These are phyloP conservation scores for Sisymbrium altissimum DNA, from an alignment of 345 rosid genomes.

Conservation along the genomic window DNA sequence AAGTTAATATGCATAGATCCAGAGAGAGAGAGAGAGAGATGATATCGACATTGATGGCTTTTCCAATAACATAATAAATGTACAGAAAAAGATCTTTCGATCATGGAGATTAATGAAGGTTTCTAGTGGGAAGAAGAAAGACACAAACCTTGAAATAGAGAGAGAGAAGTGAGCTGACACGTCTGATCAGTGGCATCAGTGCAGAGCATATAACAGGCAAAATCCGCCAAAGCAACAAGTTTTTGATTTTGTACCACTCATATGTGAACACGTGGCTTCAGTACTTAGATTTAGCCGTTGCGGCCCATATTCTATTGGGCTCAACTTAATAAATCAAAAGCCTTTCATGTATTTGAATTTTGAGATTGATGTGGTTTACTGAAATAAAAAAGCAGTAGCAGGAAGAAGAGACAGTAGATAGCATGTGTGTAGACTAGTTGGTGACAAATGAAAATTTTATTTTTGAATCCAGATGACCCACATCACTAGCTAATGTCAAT, in stretches of 20 bases:
- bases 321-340: not conserved
- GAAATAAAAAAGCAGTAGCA: not conserved
- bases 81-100: conserved; percentile 1
- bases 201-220: conserved; percentile 33
- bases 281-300: not conserved
- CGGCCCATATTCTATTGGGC: conserved; percentile 22
- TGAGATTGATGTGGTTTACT: not conserved
- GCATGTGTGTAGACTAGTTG: conserved; percentile 6
- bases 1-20: conserved; percentile 5
- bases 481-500: not conserved
- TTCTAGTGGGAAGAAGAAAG: conserved; percentile 18
- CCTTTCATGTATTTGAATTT: not conserved
- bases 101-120: not conserved
- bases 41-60: conserved; percentile 10
- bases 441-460: not conserved
- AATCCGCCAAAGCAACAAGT: conserved; percentile 22
- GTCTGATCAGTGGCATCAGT: conserved; percentile 21
- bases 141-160: conserved; percentile 30
- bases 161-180: conserved; percentile 31
- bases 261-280: not conserved
- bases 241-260: conserved; percentile 16
- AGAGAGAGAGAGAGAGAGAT: conserved; percentile 10
- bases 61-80: conserved; percentile 25
- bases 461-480: not conserved
- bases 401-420: not conserved